These are phyloP conservation scores for Wallacemonas sp. DNA, from an alignment of 208 protist genomes.

Conservation along the genomic window DNA sequence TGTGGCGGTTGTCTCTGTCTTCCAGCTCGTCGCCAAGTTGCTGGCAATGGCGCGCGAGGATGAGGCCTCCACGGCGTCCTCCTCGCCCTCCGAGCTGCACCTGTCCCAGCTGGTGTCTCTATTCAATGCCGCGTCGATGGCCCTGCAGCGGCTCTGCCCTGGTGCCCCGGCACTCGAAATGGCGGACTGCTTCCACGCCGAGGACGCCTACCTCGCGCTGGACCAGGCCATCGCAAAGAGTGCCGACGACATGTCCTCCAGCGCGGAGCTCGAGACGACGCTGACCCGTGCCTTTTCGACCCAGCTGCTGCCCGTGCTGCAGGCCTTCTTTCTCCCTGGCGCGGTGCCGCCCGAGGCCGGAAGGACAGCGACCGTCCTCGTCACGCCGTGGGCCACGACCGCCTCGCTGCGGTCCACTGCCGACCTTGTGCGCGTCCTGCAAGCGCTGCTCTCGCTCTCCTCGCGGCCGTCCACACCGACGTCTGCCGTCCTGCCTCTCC, in stretches of 20 bases:
- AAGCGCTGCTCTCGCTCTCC: background rate
- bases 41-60: slow-evolving; percentile 13
- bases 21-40: slow-evolving; percentile 55
- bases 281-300: slow-evolving; percentile 24
- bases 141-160: slow-evolving; percentile 14
- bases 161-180: background rate
- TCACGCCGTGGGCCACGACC: background rate
- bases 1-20: slow-evolving; percentile 55
- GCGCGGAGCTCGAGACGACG: background rate
- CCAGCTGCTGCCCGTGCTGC: background rate
- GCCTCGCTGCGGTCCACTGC: slow-evolving; percentile 2
- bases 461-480: background rate
- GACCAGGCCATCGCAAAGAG: slow-evolving; percentile 17
- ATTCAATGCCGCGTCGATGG: slow-evolving; percentile 18
- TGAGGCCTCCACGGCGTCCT: too few relatives aligned
- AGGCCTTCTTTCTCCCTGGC: background rate
- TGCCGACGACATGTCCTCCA: slow-evolving; percentile 10
- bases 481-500: background rate
- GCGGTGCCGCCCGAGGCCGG: background rate
- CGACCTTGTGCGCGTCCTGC: slow-evolving; percentile 15
- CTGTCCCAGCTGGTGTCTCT: background rate
- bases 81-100: too few relatives aligned
- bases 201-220: slow-evolving; percentile 17
- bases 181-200: slow-evolving; percentile 3
- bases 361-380: background rate